Evolutionary conservation across 371 early-diverging fungal species (phyloP).

Genomic region (Thermomucor indicae-seudaticae): DNA sequence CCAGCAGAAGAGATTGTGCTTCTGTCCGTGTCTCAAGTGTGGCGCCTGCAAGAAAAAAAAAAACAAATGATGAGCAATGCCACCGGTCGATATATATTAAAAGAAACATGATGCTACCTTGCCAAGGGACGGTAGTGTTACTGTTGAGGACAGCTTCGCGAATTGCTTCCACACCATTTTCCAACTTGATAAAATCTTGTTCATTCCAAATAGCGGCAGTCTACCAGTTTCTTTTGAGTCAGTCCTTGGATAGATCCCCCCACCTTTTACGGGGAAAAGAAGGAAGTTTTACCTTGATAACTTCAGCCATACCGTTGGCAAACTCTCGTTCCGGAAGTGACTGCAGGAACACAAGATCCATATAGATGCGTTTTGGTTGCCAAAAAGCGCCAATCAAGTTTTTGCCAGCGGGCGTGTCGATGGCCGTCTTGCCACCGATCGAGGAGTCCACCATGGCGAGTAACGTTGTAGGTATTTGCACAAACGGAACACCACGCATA

Average conservation of each 20-base stretch:
- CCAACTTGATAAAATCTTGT: constrained; percentile 84
- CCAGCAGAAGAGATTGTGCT: constrained; percentile 65
- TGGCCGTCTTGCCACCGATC: constrained; percentile 97
- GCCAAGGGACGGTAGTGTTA: constrained; percentile 35
- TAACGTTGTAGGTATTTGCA: constrained; percentile 95
- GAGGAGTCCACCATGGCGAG: constrained; percentile 98
- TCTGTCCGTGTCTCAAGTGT: constrained; percentile 60
- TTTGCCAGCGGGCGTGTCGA: constrained; percentile 94
- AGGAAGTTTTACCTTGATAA: constrained; percentile 67
- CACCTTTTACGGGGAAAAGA: not conserved
- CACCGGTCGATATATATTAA: not conserved
- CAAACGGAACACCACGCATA: constrained; percentile 94
- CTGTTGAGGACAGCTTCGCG: constrained; percentile 66
- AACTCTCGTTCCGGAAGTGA: constrained; percentile 94
- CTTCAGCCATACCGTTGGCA: constrained; percentile 96
- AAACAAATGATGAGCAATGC: not conserved
- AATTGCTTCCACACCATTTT: constrained; percentile 78
- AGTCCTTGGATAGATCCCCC: not conserved
- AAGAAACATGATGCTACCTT: constrained; percentile 36
- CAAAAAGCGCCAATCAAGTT: constrained; percentile 97
- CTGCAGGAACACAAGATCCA: constrained; percentile 81
- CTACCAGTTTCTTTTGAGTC: constrained; percentile 21
- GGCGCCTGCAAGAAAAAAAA: constrained; percentile 43
- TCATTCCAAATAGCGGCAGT: constrained; percentile 93
- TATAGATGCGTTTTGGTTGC: constrained; percentile 92